Percentiles rank a stretch among this genome's conserved stretches.
Conservation (phyloP, 192 early-diverging fungal species). For the Lobosporangium transversale region DNA sequence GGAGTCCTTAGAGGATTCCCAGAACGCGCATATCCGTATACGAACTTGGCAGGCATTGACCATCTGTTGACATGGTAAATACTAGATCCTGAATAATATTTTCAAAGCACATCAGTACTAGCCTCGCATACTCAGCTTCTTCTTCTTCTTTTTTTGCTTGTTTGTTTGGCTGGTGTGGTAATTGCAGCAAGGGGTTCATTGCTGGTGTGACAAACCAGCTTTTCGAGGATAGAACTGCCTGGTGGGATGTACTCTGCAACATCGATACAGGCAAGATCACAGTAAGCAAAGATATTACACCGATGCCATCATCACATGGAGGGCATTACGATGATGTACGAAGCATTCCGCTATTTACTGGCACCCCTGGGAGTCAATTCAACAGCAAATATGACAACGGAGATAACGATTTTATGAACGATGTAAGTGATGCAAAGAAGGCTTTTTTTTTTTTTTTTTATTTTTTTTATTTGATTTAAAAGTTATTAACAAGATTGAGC, state of each 20-base stretch:
- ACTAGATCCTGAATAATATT: neutral
- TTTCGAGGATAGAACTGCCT: conserved; percentile 90
- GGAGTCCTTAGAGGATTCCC: conserved; percentile 84
- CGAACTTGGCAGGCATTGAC: conserved; percentile 88
- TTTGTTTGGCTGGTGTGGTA: neutral
- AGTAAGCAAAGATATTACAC: conserved; percentile 78
- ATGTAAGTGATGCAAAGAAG: conserved; percentile 41
- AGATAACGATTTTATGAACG: conserved; percentile 67
- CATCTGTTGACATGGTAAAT: conserved; percentile 80
- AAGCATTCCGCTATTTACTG: conserved; percentile 22
- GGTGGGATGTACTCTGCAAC: conserved; percentile 98
- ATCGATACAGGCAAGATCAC: conserved; percentile 93
- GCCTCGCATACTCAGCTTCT: neutral
- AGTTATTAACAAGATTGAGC: neutral
- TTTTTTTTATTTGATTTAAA: neutral
- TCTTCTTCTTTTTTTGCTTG: neutral
- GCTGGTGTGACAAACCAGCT: conserved; percentile 97
- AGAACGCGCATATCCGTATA: conserved; percentile 92
- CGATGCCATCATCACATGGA: conserved; percentile 9
- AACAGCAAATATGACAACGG: conserved; percentile 55
- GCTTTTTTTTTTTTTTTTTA: neutral
- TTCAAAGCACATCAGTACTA: neutral
- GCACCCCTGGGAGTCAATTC: conserved; percentile 11
- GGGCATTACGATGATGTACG: conserved; percentile 33
- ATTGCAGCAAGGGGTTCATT: conserved; percentile 82